Conservation (phyloP, 106 monocot species). For the Dioscorea zingiberensis region DNA sequence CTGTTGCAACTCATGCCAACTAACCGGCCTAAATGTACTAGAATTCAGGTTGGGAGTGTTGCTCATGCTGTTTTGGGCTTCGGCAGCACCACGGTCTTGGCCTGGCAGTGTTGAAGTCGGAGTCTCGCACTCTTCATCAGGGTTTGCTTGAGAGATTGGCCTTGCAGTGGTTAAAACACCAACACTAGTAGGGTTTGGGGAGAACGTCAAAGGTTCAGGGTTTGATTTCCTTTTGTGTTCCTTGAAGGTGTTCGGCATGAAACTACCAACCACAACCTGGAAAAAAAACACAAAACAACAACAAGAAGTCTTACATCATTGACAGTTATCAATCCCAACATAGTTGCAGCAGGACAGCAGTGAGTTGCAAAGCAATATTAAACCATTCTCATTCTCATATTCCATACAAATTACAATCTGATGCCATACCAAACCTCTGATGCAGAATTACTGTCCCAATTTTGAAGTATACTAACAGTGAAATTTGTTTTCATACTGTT, state of each 20-base stretch:
- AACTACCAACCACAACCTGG: conserved; percentile 61
- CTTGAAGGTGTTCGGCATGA: conserved; percentile 43
- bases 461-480: too few species aligned
- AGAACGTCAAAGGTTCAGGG: conserved; percentile 8
- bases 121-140: conserved; percentile 18
- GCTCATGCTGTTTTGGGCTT: conserved; percentile 7
- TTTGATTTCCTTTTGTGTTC: conserved; percentile 29
- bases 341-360: too few species aligned
- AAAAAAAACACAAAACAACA: neutral
- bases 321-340: neutral
- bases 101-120: conserved; percentile 14
- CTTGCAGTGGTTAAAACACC: conserved; percentile 16
- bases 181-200: conserved; percentile 13
- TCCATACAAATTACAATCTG: too few species aligned
- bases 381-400: too few species aligned
- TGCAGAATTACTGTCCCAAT: too few species aligned
- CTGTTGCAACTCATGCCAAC: conserved; percentile 35
- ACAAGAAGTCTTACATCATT: neutral
- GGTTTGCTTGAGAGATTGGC: conserved; percentile 37
- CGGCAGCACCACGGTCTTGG: conserved; percentile 3
- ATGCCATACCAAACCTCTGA: too few species aligned
- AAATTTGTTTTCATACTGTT: too few species aligned
- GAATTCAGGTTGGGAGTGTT: conserved; percentile 12
- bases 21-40: conserved; percentile 11
- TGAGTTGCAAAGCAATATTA: too few species aligned